Base-by-base conservation (phyloP, 352 stramenopile species). In the Pythium folliculosum region DNA sequence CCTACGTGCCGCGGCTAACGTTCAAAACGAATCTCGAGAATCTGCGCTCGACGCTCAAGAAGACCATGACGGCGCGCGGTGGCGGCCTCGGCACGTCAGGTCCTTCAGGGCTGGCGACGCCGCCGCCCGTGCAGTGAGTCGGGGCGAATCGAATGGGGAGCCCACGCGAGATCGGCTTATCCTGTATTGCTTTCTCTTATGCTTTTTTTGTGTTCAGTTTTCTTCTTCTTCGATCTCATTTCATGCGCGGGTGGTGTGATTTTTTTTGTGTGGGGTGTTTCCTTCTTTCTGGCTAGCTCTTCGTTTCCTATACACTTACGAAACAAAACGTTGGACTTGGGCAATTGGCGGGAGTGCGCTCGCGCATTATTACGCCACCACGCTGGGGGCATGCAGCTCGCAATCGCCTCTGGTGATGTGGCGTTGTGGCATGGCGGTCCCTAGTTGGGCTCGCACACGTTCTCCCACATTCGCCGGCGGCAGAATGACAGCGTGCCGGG, bases 381-480 rank as follows among this genome's bases (percentile, higher is more conserved):
- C 27, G 27, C 27, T 2, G 27, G 27, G 2, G 27, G 27, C 38
- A 45, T 45, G 38, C 10, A 45, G 10, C 38, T 40, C 35, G 35
- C 4, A 40, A 40, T 40, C 35, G 35, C 35, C 8, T 14, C 12
- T 40, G 35, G 35, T 40, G 27, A 5, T 32, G 27, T 32, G 27
- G 27, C 27, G 27, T 16, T 22, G 43, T 48, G 43, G 43, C 43
- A 13, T 22, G 35, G n/a, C 17, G 3, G 8, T 1, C 1, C 35
- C 19, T 69, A 57, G 45, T 53, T 65, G 23, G 66, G 54, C 40
- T 67, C 60, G 73, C 82, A 91, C 52, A 88, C 75, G 63, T 91
- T 91, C 60, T 90, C 79, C 83, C 83, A 91, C 56, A 90, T 71
- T 67, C 83, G 81, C 56, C 83, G 79, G 38, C 82, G 82, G 40